Conservation (phyloP, 495 filamentous ascomycete species). For the Hypoxylon lienhwacheense region DNA sequence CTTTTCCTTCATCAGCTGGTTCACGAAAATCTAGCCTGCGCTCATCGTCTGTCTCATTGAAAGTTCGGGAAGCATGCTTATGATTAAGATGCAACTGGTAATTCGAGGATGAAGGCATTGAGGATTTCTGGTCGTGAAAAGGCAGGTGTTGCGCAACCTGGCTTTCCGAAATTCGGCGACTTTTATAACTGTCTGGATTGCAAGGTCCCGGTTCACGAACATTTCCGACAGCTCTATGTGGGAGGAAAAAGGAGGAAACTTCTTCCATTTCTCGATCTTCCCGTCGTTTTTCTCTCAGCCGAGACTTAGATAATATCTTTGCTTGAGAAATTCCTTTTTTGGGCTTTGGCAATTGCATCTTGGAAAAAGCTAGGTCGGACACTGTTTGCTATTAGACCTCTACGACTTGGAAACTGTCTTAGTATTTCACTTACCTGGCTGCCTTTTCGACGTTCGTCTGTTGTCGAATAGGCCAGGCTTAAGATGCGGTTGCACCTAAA, state of each 20-base stretch:
- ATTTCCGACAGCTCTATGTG: constrained; percentile 7
- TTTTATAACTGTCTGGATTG: background rate
- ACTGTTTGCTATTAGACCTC: constrained; percentile 46
- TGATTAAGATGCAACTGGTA: background rate
- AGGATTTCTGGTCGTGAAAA: background rate
- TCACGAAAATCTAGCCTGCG: background rate
- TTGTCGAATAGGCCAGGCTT: constrained; percentile 70
- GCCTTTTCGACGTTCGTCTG: constrained; percentile 64
- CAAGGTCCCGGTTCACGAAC: background rate
- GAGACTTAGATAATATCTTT: constrained; percentile 27
- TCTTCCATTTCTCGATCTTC: constrained; percentile 44
- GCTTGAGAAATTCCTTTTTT: constrained; percentile 18
- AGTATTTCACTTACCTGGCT: constrained; percentile 47
- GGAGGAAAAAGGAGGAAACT: constrained; percentile 47
- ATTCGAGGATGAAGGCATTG: background rate
- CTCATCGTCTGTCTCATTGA: background rate
- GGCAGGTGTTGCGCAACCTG: background rate
- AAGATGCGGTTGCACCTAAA: constrained; percentile 58
- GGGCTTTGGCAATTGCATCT: constrained; percentile 62
- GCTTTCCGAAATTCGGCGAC: background rate
- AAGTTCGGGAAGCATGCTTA: background rate
- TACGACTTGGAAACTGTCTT: background rate
- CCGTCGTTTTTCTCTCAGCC: constrained; percentile 27
- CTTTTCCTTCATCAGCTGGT: constrained; percentile 3
- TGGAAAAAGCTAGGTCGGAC: constrained; percentile 66